Percentiles rank a stretch among this genome's conserved stretches.
phyloP scores from a whole-genome alignment of 2,329 filamentous ascomycete genomes.

The Cercospora beticola region DNA sequence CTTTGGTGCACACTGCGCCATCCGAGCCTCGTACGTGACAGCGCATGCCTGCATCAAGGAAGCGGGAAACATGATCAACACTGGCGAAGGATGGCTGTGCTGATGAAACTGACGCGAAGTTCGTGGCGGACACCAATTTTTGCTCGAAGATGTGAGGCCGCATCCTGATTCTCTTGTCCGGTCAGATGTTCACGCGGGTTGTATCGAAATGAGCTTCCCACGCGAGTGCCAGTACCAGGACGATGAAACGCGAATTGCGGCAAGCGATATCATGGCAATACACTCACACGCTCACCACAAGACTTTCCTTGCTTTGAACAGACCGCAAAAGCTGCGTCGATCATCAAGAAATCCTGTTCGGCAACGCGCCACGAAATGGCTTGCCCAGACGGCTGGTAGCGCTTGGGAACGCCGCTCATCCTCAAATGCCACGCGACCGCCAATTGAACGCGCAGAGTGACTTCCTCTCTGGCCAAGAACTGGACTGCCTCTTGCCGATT shows the following conservation, averaged over 20 bases:
- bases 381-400: constrained; percentile 9
- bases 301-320: neutral
- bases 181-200: neutral
- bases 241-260: neutral
- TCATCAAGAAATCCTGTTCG: neutral
- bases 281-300: neutral
- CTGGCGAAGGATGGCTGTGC: neutral
- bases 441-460: neutral
- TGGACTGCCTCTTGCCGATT: constrained; percentile 1
- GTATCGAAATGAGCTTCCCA: neutral
- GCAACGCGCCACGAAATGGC: neutral
- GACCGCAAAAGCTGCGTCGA: neutral
- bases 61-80: neutral
- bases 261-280: neutral
- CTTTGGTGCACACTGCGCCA: neutral
- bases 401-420: neutral
- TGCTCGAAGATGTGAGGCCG: neutral
- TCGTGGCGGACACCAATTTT: neutral
- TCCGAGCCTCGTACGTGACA: neutral
- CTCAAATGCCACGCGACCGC: neutral
- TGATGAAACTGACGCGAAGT: neutral
- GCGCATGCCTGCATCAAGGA: neutral
- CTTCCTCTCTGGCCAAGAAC: neutral
- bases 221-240: neutral
- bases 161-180: neutral